Percentiles rank a stretch among this genome's conserved stretches.
Evolutionary conservation across 345 rosid genomes (phyloP).

Genomic region (Arabidopsis thaliana): DNA sequence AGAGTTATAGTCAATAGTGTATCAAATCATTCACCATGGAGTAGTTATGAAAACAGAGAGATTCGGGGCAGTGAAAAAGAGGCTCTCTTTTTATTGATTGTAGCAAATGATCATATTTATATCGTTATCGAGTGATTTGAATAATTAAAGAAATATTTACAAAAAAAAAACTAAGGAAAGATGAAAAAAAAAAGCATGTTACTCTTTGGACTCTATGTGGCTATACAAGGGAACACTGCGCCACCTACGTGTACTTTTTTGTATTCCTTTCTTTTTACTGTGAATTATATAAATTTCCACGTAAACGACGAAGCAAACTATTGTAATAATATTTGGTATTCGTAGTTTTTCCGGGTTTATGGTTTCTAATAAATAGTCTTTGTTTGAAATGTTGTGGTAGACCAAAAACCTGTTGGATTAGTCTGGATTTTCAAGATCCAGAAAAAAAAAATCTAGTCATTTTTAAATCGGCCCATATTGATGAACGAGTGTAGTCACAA

Average conservation of each 20-base stretch:
- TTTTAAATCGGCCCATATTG: neutral
- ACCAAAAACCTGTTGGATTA: neutral
- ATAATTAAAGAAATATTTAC: constrained; percentile 7
- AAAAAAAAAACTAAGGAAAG: constrained; percentile 1
- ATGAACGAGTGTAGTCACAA: neutral
- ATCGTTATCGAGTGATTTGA: constrained; percentile 21
- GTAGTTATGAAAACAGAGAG: constrained; percentile 46
- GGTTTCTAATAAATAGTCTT: neutral
- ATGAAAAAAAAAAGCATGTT: constrained; percentile 40
- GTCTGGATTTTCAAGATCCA: neutral
- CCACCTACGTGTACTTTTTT: constrained; percentile 56
- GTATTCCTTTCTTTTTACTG: constrained; percentile 30
- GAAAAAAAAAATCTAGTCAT: neutral
- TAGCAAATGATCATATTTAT: constrained; percentile 34
- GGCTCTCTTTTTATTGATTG: constrained; percentile 50
- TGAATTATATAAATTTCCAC: constrained; percentile 2
- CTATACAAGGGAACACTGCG: constrained; percentile 61
- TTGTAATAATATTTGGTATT: neutral
- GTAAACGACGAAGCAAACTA: constrained; percentile 3
- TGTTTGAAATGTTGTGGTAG: constrained; percentile 21
- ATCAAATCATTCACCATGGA: constrained; percentile 15
- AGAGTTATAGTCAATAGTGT: constrained; percentile 33
- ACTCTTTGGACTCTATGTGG: constrained; percentile 48
- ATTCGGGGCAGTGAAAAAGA: constrained; percentile 66
- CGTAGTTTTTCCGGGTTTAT: too few relatives aligned